phyloP scores from a whole-genome alignment of 75 land plant species.

The Isoetes taiwanensis region DNA sequence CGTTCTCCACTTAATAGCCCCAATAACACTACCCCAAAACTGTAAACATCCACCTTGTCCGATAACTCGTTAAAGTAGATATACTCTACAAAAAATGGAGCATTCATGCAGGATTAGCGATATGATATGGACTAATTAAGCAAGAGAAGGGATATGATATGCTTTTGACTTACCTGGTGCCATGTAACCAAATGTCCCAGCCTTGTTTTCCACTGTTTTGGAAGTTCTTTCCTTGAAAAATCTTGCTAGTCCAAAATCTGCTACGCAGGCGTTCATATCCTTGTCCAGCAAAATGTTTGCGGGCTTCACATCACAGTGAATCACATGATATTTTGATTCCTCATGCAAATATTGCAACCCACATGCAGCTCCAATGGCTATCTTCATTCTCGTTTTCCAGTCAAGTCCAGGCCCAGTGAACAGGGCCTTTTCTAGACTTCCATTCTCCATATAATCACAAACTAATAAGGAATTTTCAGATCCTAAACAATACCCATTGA shows the following conservation, averaged over 20 bases:
- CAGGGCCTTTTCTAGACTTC: background rate
- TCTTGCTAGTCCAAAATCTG: background rate
- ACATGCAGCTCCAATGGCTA: background rate
- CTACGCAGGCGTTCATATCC: background rate
- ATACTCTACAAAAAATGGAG: no score
- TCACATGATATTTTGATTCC: background rate
- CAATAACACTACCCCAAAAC: no score
- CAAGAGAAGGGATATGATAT: no score
- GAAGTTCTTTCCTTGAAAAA: background rate
- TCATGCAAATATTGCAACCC: background rate
- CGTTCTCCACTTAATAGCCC: no score
- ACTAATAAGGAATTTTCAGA: background rate
- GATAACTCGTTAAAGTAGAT: no score
- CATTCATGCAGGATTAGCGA: no score
- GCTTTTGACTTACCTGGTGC: no score
- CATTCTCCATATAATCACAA: conserved; percentile 1
- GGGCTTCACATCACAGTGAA: conserved; percentile 4
- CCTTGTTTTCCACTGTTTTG: background rate
- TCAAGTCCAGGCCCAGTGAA: background rate
- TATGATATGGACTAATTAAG: no score
- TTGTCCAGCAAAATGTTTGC: conserved; percentile 2
- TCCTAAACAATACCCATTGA: background rate
- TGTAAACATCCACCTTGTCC: no score
- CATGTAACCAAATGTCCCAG: background rate
- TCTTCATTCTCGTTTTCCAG: background rate